phyloP scores from a whole-genome alignment of 2,329 filamentous ascomycete genomes.

The Chrysoporthe austroafricana region DNA sequence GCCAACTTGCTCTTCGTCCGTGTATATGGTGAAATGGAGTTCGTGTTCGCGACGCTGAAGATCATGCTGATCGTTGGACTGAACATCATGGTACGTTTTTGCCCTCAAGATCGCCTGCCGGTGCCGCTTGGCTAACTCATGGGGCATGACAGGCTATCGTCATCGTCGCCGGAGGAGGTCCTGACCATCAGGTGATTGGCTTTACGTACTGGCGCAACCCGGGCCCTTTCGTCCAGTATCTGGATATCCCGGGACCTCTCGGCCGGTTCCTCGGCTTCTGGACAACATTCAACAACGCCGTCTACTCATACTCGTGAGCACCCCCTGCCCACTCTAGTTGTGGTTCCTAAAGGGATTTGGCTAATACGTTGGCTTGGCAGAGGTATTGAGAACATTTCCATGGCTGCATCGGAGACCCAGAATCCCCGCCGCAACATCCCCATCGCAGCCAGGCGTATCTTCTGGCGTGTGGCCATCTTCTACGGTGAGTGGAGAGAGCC shows the following conservation, averaged over 20 bases:
- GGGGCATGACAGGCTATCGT: conserved; percentile 19
- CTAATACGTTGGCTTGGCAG: conserved; percentile 27
- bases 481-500: conserved; percentile 36
- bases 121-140: not conserved
- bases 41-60: conserved; percentile 23
- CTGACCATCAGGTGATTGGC: conserved; percentile 31
- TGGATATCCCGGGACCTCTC: conserved; percentile 31
- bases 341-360: not conserved
- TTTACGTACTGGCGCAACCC: conserved; percentile 31
- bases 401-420: conserved; percentile 34
- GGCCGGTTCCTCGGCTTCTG: conserved; percentile 32
- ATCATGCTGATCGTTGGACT: conserved; percentile 15
- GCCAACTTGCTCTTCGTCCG: conserved; percentile 16
- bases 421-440: conserved; percentile 51
- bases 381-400: conserved; percentile 33
- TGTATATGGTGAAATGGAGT: conserved; percentile 24
- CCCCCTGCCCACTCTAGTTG: no score
- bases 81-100: conserved; percentile 19
- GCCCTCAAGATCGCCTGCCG: not conserved
- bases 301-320: conserved; percentile 18
- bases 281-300: conserved; percentile 28
- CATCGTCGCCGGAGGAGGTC: conserved; percentile 31
- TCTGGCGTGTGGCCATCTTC: conserved; percentile 40
- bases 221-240: conserved; percentile 30
- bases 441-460: conserved; percentile 32